A percentile compares a stretch with the other conserved stretches of the same genome.
Evolutionary conservation across 345 rosid species (phyloP).

Genomic region (Odontarrhena argentea): DNA sequence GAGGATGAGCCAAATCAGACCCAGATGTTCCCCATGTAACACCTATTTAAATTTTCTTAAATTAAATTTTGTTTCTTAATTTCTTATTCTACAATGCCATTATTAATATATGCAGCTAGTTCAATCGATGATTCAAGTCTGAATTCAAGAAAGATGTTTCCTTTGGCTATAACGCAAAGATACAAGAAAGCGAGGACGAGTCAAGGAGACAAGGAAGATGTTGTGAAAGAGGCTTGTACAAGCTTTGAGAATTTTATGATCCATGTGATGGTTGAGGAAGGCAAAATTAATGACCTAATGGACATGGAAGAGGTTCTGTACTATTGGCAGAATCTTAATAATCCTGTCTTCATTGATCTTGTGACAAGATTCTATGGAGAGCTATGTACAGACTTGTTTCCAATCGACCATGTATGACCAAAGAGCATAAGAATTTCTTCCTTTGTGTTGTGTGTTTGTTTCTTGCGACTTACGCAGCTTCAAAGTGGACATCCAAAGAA

Average conservation of each 20-base stretch:
- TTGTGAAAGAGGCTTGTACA: constrained; percentile 71
- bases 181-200: constrained; percentile 23
- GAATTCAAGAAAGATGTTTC: constrained; percentile 40
- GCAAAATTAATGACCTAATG: constrained; percentile 58
- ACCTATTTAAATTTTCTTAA: background rate
- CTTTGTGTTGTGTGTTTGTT: background rate
- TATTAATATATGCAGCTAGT: constrained; percentile 22
- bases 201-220: constrained; percentile 38
- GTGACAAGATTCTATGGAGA: constrained; percentile 82
- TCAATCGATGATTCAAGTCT: constrained; percentile 22
- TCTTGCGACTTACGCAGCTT: no score
- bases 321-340: constrained; percentile 73
- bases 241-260: constrained; percentile 81
- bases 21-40: constrained; percentile 39
- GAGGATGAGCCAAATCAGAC: constrained; percentile 39
- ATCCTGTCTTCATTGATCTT: constrained; percentile 65
- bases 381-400: constrained; percentile 55
- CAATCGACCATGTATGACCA: constrained; percentile 11
- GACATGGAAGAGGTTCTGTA: constrained; percentile 81
- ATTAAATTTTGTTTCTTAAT: background rate
- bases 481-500: no score
- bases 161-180: constrained; percentile 51
- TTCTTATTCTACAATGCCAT: background rate
- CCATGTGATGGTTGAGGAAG: constrained; percentile 77
- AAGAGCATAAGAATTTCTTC: background rate